A percentile compares a stretch with the other conserved stretches of the same genome.
phyloP scores from a whole-genome alignment of 2,329 filamentous ascomycete genomes.

The Pseudocercospora fuligena region DNA sequence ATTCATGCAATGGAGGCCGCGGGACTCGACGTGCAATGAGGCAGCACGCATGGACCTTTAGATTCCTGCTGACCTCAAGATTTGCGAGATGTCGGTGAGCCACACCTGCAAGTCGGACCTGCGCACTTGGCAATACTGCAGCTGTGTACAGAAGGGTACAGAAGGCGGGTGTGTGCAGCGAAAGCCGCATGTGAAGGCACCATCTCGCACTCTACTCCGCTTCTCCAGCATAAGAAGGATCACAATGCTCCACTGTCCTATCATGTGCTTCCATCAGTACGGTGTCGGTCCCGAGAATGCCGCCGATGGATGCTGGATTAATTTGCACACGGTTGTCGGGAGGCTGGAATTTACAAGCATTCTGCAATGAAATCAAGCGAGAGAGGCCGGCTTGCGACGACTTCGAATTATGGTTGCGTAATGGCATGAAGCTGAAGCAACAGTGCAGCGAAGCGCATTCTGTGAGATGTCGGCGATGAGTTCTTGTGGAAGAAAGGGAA shows the following conservation, averaged over 20 bases:
- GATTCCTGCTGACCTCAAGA: not conserved
- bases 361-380: constrained; percentile 6
- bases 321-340: not conserved
- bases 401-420: not conserved
- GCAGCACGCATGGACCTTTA: not conserved
- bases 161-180: not conserved
- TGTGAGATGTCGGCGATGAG: too few species aligned
- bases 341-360: constrained; percentile 2
- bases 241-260: not conserved
- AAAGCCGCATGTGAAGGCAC: not conserved
- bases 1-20: not conserved
- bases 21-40: too few species aligned
- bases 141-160: constrained; percentile 7
- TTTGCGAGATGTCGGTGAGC: constrained; percentile 2
- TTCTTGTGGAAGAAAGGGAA: not conserved
- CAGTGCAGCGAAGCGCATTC: too few species aligned
- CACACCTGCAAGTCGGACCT: not conserved
- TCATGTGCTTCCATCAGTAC: not conserved
- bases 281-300: not conserved
- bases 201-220: not conserved
- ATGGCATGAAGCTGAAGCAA: not conserved
- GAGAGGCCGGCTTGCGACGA: not conserved
- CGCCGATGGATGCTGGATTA: not conserved
- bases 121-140: constrained; percentile 3
- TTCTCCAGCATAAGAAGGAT: not conserved